Percentiles rank a stretch among this genome's conserved stretches.
These are phyloP conservation scores for Chlamydomonas incerta DNA, from an alignment of 139 green algal genomes.

Conservation along the genomic window DNA sequence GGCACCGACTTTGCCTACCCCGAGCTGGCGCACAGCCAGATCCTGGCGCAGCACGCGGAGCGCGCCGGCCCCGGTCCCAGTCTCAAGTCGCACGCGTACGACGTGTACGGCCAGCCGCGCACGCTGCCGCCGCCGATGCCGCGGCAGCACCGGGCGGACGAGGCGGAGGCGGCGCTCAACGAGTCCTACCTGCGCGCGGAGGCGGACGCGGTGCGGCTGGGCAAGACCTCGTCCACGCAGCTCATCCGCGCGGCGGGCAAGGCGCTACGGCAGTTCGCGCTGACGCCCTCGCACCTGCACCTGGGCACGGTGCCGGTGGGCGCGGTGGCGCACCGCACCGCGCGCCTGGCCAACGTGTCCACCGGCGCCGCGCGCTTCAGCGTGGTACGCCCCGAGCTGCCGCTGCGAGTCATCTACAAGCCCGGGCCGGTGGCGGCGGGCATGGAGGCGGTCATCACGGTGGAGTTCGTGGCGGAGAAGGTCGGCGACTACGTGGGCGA, in stretches of 20 bases:
- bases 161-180: slow-evolving; percentile 52
- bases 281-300: slow-evolving; percentile 70
- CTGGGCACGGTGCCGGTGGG: slow-evolving; percentile 67
- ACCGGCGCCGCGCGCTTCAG: slow-evolving; percentile 63
- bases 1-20: slow-evolving; percentile 48
- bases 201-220: slow-evolving; percentile 43
- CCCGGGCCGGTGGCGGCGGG: slow-evolving; percentile 65
- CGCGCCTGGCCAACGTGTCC: slow-evolving; percentile 66
- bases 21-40: slow-evolving; percentile 33
- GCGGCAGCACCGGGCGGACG: slow-evolving; percentile 27
- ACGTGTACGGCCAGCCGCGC: slow-evolving; percentile 70
- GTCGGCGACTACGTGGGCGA: slow-evolving; percentile 67
- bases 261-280: slow-evolving; percentile 56
- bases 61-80: background rate
- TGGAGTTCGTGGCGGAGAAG: slow-evolving; percentile 67
- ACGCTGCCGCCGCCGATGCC: slow-evolving; percentile 48
- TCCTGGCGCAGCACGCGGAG: background rate
- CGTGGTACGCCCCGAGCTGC: slow-evolving; percentile 49
- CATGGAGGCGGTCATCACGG: slow-evolving; percentile 65
- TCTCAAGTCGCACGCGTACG: slow-evolving; percentile 40
- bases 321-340: slow-evolving; percentile 54
- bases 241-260: slow-evolving; percentile 50
- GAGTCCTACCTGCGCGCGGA: slow-evolving; percentile 59
- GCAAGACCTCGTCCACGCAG: slow-evolving; percentile 37
- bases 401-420: slow-evolving; percentile 67